A percentile compares a stretch with the other conserved stretches of the same genome.
These are phyloP conservation scores for Hyaloscypha finlandica DNA, from an alignment of 495 filamentous ascomycete genomes.

Conservation along the genomic window DNA sequence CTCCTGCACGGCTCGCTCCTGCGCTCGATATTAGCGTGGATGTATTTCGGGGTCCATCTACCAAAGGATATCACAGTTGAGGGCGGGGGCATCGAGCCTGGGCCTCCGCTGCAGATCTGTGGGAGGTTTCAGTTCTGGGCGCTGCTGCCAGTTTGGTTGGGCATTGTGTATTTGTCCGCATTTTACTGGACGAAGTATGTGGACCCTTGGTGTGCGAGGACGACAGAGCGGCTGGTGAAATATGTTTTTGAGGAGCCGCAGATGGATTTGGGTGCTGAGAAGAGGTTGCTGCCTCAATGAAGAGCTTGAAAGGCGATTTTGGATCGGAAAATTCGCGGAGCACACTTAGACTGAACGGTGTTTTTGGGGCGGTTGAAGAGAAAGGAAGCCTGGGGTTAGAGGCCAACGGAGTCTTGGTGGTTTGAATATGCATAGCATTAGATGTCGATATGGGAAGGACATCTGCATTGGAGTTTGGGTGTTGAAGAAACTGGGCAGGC, in stretches of 20 bases:
- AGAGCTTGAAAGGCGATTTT: not conserved
- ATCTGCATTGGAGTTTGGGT: not conserved
- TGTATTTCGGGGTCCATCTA: constrained; percentile 61
- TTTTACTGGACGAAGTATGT: constrained; percentile 67
- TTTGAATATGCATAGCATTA: not conserved
- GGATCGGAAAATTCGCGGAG: not conserved
- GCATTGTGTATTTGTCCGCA: constrained; percentile 57
- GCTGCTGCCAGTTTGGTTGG: constrained; percentile 55
- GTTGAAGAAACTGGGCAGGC: not conserved
- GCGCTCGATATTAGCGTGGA: constrained; percentile 62
- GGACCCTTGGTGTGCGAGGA: constrained; percentile 61
- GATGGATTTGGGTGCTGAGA: not conserved
- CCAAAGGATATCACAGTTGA: constrained; percentile 52
- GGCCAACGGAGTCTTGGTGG: not conserved
- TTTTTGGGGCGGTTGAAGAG: too few species aligned
- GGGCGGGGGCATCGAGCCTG: constrained; percentile 44
- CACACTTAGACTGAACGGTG: not conserved
- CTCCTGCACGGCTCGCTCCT: constrained; percentile 66
- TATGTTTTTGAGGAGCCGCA: constrained; percentile 48
- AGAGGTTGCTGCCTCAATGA: constrained; percentile 21
- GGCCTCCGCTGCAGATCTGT: constrained; percentile 11
- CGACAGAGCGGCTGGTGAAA: constrained; percentile 60
- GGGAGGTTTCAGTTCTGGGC: constrained; percentile 23
- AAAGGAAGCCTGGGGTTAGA: too few species aligned
- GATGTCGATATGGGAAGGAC: not conserved